phyloP scores from a whole-genome alignment of 495 filamentous ascomycete genomes.

The Platismatia glauca region DNA sequence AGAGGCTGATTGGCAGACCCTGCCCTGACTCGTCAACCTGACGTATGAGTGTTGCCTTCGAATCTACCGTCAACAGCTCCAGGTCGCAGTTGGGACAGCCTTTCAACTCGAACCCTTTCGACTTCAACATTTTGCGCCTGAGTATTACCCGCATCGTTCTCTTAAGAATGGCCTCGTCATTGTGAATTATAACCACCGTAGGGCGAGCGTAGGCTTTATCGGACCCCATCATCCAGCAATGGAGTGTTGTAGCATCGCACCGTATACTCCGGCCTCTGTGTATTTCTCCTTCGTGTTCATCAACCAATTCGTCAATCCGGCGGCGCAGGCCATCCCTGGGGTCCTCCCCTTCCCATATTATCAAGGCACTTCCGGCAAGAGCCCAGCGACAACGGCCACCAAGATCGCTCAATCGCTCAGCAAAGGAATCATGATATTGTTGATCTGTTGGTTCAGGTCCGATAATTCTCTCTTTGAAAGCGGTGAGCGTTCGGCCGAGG shows the following conservation, averaged over 20 bases:
- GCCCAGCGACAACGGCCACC: background rate
- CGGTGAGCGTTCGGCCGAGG: background rate
- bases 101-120: background rate
- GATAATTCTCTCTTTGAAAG: background rate
- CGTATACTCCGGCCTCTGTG: no score
- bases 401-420: background rate
- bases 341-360: conserved; percentile 1
- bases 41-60: background rate
- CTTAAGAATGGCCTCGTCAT: background rate
- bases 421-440: conserved; percentile 2
- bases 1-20: conserved; percentile 1
- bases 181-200: conserved; percentile 2
- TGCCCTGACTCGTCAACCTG: background rate
- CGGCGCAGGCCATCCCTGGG: background rate
- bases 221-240: conserved; percentile 7
- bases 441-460: background rate
- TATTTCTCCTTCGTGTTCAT: background rate
- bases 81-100: conserved; percentile 1
- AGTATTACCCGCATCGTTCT: conserved; percentile 2
- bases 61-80: background rate
- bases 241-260: background rate
- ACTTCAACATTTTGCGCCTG: background rate
- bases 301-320: background rate
- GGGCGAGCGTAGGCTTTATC: background rate
- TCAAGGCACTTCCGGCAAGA: background rate